Base-by-base conservation (phyloP, 768 basidiomycete species). In the Termitomyces sp. region DNA sequence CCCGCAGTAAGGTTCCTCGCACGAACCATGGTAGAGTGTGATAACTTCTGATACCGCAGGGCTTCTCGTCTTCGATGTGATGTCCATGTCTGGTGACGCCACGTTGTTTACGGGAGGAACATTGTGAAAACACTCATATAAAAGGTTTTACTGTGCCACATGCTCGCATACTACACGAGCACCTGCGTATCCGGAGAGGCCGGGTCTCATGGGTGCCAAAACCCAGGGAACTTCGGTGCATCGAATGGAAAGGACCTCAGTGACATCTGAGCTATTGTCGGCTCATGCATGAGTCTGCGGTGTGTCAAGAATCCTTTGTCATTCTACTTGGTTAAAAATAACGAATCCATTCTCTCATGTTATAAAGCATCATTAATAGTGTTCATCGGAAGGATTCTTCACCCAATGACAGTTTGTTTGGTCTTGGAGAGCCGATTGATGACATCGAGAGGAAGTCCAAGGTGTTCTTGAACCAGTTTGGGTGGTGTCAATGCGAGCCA, bases 381-480 rank as follows among this genome's bases (percentile, higher is more conserved):
- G 12, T 55, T 40, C 39, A 42, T 8, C 18, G 8, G 52, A 54
- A 24, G 9, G 20, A 33, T 16, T 7, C 12, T n/a, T 39, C 63
- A 67, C 12, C 73, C 75, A 45, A 81, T 73, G 28, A 82, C 75
- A 20, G 66, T 59, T 9, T 70, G 67, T 61, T 82, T 81, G 20
- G 70, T 75, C 69, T 79, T 80, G 60, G 71, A 77, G 58, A 82
- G 65, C 22, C 66, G 60, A 5, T 71, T 66, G 20, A 79, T 60
- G 45, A 66, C 54, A 33, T 61, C 57, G 44, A 62, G 48, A 33
- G 64, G 58, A 46, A 65, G 44, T 12, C 59, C 61, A 20, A 65
- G 50, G 24, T 64, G 60, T 33, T 50, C 62, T 38, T 68, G 58
- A 22, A 68, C 64, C 50, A 67, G 57, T 35, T 57, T 65, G 16